Evolutionary conservation across 2,329 filamentous ascomycete species (phyloP).

Genomic region (Trichoderma sp.): DNA sequence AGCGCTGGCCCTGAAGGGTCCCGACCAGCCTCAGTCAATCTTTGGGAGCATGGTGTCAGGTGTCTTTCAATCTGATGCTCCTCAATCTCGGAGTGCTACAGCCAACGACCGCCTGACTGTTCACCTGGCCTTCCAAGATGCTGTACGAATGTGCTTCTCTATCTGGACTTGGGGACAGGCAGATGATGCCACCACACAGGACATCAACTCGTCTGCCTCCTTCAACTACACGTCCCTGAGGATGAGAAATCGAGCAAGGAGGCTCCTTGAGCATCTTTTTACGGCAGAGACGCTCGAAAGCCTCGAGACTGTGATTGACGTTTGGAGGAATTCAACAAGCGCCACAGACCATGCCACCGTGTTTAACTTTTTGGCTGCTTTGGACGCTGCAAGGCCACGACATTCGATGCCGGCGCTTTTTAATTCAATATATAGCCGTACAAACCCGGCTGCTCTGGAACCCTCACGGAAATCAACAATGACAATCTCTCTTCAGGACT

Average conservation of each 20-base stretch:
- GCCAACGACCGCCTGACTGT: conserved; percentile 93
- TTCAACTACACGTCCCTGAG: conserved; percentile 88
- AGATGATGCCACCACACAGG: conserved; percentile 55
- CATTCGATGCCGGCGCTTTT: conserved; percentile 92
- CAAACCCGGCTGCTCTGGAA: conserved; percentile 78
- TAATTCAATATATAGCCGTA: conserved; percentile 92
- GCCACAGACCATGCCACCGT: conserved; percentile 58
- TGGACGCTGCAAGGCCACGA: conserved; percentile 87
- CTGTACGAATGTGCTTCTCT: conserved; percentile 82
- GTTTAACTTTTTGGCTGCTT: conserved; percentile 81
- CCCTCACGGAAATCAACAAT: conserved; percentile 79
- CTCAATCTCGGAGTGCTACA: conserved; percentile 74
- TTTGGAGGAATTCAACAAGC: conserved; percentile 63
- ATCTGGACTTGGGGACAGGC: conserved; percentile 93
- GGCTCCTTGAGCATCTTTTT: conserved; percentile 89
- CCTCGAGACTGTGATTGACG: conserved; percentile 81
- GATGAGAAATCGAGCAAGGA: conserved; percentile 83
- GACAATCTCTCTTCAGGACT: conserved; percentile 78
- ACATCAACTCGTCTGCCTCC: conserved; percentile 69
- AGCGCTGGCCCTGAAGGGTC: conserved; percentile 66
- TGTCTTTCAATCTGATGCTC: conserved; percentile 76
- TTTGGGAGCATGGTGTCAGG: conserved; percentile 94
- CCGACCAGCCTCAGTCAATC: conserved; percentile 80
- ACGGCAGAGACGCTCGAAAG: conserved; percentile 90
- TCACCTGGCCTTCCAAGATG: conserved; percentile 93